These are phyloP conservation scores for Anethum foeniculum DNA, from an alignment of 140 eudicot species.

Conservation along the genomic window DNA sequence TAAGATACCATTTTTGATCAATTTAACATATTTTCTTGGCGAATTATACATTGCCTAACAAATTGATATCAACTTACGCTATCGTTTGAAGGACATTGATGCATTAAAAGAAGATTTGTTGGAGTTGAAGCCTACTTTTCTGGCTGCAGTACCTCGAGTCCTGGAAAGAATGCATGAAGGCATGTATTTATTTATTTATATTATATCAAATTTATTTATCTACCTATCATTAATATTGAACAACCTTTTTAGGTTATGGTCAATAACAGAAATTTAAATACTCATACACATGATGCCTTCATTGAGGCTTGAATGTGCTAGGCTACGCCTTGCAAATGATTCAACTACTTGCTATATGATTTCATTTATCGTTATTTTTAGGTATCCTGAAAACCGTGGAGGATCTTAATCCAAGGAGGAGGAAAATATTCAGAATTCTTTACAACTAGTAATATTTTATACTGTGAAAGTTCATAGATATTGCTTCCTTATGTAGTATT, in stretches of 20 bases:
- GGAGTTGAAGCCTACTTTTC: constrained; percentile 87
- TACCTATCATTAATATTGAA: neutral
- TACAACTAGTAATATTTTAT: constrained; percentile 52
- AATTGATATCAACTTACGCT: neutral
- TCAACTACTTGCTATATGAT: neutral
- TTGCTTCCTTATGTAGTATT: neutral
- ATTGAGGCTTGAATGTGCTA: neutral
- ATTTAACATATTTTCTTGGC: neutral
- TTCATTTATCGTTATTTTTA: constrained; percentile 17
- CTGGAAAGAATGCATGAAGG: constrained; percentile 83
- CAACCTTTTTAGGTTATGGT: neutral
- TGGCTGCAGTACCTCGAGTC: constrained; percentile 91
- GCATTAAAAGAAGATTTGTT: constrained; percentile 60
- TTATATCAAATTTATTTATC: neutral
- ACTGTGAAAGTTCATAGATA: neutral
- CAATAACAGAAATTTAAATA: neutral
- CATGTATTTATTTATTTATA: constrained; percentile 1
- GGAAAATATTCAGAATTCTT: constrained; percentile 61
- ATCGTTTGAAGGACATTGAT: constrained; percentile 51
- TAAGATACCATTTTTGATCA: neutral
- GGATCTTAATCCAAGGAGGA: constrained; percentile 75
- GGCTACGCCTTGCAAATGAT: neutral
- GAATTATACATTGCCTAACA: neutral
- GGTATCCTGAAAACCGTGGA: constrained; percentile 73
- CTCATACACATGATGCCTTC: neutral